Evolutionary conservation across 352 stramenopile species (phyloP), one percentile per base, ranked within the genome.

Genomic region (Phytophthora ramorum): DNA sequence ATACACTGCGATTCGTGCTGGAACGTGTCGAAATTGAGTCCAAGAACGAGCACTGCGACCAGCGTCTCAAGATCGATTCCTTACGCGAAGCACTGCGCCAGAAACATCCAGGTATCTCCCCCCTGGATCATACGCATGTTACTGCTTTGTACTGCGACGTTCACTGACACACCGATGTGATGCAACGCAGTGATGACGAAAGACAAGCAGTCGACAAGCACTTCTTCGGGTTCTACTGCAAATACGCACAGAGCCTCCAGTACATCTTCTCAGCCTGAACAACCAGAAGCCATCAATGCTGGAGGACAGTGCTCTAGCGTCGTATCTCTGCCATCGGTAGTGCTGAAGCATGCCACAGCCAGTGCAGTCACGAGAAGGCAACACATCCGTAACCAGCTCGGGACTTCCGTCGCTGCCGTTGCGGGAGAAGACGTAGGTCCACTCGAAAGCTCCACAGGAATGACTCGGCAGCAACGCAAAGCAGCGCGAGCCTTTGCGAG

Each of bases 1-100:
- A 90, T 26, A 90, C 78, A 0, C 64, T 90, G 22, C 49, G 60
- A 0, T 90, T 90, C 51, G 66, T 88, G 4, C 43, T 85, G 19
- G 76, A 85, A 8, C 74, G 78, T 1, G 62, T 88, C 7, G 74
- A 84, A 58, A 77, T 69, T 40, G 81, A 90, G 43, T 58, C 81
- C 5, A 73, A 66, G 35, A 71, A 83, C 34, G 67, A 75, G 24
- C 51, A 78, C 12, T 79, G 73, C 24, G 71, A 87, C 51, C 76
- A 81, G 26, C 61, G 63, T 14, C 34, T 73, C 17, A 79, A 75
- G 30, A 72, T 79, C 26, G 71, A 78, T 41, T 64, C 58, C 9
- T 61, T 79, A 1, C 69, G 56, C 7, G 63, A 73, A 28, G 46
- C 44, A 37, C 38, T 81, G 28, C 62, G 54, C 5, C 49, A 69